Base-by-base conservation (phyloP, 257 asterid genomes). In the Osmanthus fragrans region DNA sequence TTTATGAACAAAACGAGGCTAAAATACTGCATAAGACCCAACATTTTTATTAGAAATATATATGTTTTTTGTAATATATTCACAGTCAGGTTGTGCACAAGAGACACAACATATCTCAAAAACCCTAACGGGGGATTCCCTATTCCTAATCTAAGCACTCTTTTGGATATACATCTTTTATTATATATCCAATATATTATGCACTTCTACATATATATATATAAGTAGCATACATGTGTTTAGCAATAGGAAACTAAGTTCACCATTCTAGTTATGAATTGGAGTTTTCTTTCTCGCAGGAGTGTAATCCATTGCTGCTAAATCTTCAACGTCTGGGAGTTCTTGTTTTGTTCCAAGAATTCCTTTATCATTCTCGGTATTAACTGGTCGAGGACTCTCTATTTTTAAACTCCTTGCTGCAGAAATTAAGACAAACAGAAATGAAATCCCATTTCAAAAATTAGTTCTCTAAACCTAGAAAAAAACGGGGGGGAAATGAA, bases 391-490 rank as follows among this genome's bases (percentile, higher is more conserved):
- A 54, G 27, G 64, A 54, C 12, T 25, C 69, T 27, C 69, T 36
- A 63, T 63, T 63, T 63, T 63, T 63, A 63, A 63, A 63, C 34
- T 18, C 36, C 69, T 63, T 63, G 69, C 69, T 63, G 69, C 33
- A 63, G 34, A 27, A 63, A 27, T 23, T 25, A 58, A 58, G 66
- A 58, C 66, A 58, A 58, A 58, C 66, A 58, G 29, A 58, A 58
- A 58, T 4, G 21, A 63, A 23, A 63, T 9, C 69, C 36, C 69
- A 25, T 25, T 21, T 27, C 33, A 23, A 27, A 27, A 63, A 25
- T 25, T 27, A 63, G 10, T n/a, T n/a, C 6, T 18, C 7, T 8
- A 54, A 25, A 63, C 69, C 66, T 19, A 58, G 27, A 58, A n/a
- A 56, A 7, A 25, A 63, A 63, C 0, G 2, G 8, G 12, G 47